A percentile compares a stretch with the other conserved stretches of the same genome.
Evolutionary conservation across 768 basidiomycete species (phyloP).

Genomic region (Tricholoma terreum): DNA sequence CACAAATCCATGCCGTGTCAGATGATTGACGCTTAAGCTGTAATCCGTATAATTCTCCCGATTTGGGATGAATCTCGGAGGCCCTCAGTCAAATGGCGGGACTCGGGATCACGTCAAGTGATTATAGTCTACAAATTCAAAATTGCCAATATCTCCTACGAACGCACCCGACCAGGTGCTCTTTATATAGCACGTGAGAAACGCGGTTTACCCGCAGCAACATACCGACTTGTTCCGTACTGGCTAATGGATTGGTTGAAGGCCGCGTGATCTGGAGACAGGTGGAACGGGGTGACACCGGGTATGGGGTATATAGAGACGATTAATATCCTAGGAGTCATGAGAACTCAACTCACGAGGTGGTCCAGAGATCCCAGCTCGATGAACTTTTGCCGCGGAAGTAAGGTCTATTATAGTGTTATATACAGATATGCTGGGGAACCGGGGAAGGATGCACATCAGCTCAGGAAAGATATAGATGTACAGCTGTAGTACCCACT

Average conservation of each 20-base stretch:
- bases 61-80: constrained; percentile 6
- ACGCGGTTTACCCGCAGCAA: neutral
- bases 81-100: constrained; percentile 4
- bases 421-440: neutral
- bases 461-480: neutral
- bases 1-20: constrained; percentile 1
- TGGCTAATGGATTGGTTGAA: neutral
- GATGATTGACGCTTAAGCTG: constrained; percentile 5
- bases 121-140: constrained; percentile 5
- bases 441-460: too few species aligned
- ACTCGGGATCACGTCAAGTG: constrained; percentile 13
- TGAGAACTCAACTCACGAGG: too few species aligned
- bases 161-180: neutral
- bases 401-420: too few species aligned
- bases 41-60: constrained; percentile 4
- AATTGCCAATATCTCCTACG: constrained; percentile 9
- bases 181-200: neutral
- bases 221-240: constrained; percentile 2
- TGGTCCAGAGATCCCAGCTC: too few species aligned
- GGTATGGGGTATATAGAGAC: too few species aligned
- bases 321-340: too few species aligned
- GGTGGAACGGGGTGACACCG: too few species aligned
- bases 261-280: constrained; percentile 3
- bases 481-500: neutral
- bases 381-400: too few species aligned